Evolutionary conservation across 768 basidiomycete genomes (phyloP), one percentile per base, ranked within the genome.

Genomic region (Hortiboletus campestris): DNA sequence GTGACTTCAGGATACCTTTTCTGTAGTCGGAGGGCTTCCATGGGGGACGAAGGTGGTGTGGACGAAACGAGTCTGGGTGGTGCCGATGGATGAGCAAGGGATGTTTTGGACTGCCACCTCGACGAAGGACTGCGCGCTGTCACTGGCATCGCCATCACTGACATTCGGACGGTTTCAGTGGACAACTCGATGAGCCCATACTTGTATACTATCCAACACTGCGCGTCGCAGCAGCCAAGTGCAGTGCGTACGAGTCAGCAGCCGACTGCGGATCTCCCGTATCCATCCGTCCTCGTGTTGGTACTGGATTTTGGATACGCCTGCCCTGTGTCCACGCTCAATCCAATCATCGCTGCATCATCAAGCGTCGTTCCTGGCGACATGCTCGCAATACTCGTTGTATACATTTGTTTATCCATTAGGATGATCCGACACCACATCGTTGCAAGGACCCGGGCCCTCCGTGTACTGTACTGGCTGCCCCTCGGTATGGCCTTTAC

Each of bases 1-100:
- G 90, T 79, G 62, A 97, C 86, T 64, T 95, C 88, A 16, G 95
- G 93, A 67, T 88, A 94, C 73, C 95, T 96, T 78, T 88, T 92
- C 69, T 92, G 89, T 14, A 97, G 79, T 73, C 87, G 86, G 59
- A 97, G 76, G 46, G 89, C 86, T 71, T 92, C 86, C 91, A 93
- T 91, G 47, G 63, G 25, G 25, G 25, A 25, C 41, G 46, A 67
- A 67, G 56, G 58, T 52, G 45, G 56, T 41, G 55, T 28, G 51
- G 49, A 55, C 16, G 55, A 61, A 38, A 54, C 38, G 8, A 22
- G 46, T n/a, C n/a, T n/a, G n/a, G n/a, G 25, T 25, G 25, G 25
- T 25, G 25, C 0, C 6, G 25, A 25, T 25, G 25, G 25, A 25
- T 25, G 25, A 25, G 25, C 25, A 25, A 25, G n/a, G n/a, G n/a